Evolutionary conservation across 768 basidiomycete species (phyloP).

Genomic region (Boletus huronensis): DNA sequence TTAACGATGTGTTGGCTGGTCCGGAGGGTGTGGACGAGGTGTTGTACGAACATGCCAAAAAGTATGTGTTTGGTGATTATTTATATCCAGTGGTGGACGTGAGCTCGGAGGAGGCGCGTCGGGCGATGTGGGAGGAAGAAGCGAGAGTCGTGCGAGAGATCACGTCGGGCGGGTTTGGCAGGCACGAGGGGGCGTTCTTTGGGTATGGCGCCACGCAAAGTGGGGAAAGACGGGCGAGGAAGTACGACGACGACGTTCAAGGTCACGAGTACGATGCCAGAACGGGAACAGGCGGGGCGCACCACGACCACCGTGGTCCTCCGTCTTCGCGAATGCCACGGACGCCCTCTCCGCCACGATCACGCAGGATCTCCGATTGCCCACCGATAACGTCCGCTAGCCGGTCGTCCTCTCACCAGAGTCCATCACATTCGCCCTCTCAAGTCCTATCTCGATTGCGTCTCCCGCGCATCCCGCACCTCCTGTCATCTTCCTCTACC

Average conservation of each 20-base stretch:
- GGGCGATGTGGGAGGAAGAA: constrained; percentile 30
- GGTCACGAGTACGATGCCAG: constrained; percentile 19
- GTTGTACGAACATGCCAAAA: constrained; percentile 70
- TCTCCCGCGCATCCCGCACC: constrained; percentile 12
- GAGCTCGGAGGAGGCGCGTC: constrained; percentile 49
- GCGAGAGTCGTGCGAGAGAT: constrained; percentile 29
- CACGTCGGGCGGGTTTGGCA: constrained; percentile 3
- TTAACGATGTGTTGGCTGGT: constrained; percentile 33
- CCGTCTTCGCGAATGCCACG: not conserved
- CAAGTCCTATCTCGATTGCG: constrained; percentile 4
- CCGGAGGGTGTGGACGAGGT: constrained; percentile 70
- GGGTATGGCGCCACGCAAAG: constrained; percentile 30
- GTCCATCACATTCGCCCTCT: constrained; percentile 1
- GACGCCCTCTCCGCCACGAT: constrained; percentile 10
- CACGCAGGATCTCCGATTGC: constrained; percentile 3
- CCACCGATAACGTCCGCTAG: constrained; percentile 7
- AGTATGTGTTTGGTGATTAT: constrained; percentile 87
- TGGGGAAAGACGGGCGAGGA: constrained; percentile 3
- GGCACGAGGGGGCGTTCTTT: not conserved
- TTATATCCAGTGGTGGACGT: constrained; percentile 88
- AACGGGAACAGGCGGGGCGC: not conserved
- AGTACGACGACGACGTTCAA: constrained; percentile 8
- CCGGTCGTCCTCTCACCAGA: constrained; percentile 11
- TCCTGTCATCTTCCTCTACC: not conserved
- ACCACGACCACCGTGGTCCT: not conserved